A percentile compares a stretch with the other conserved stretches of the same genome.
Evolutionary conservation across 805 yeast species (phyloP).

Genomic region (Pichia gijzeniarum): DNA sequence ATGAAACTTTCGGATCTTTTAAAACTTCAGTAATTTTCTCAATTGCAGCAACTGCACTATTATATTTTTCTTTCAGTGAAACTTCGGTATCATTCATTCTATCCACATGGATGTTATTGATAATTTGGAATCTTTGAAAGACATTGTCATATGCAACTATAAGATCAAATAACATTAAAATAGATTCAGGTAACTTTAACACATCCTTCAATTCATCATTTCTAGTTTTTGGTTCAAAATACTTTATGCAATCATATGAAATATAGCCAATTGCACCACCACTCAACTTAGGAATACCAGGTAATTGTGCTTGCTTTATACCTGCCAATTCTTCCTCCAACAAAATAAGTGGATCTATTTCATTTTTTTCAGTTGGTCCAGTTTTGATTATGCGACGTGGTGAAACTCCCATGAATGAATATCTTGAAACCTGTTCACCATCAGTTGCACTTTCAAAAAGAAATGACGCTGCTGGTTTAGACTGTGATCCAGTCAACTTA

Average conservation of each 20-base stretch:
- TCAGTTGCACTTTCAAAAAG: constrained; percentile 83
- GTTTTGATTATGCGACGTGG: constrained; percentile 82
- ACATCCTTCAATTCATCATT: constrained; percentile 68
- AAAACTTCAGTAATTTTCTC: constrained; percentile 46
- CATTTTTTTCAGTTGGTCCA: constrained; percentile 58
- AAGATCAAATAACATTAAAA: constrained; percentile 84
- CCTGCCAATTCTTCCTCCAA: constrained; percentile 68
- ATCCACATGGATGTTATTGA: constrained; percentile 63
- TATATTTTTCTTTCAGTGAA: constrained; percentile 40
- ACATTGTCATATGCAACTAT: constrained; percentile 92
- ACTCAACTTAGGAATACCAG: constrained; percentile 75
- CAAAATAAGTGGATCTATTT: constrained; percentile 72
- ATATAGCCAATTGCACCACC: constrained; percentile 98
- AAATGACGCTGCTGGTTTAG: constrained; percentile 59
- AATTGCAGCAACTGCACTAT: constrained; percentile 52
- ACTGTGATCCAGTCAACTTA: constrained; percentile 62
- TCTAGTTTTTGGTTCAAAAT: constrained; percentile 89
- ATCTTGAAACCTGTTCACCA: constrained; percentile 85
- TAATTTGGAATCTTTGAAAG: constrained; percentile 85
- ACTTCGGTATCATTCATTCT: constrained; percentile 24
- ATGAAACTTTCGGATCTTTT: constrained; percentile 36
- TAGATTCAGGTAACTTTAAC: constrained; percentile 83
- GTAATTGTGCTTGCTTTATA: constrained; percentile 65
- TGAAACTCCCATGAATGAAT: constrained; percentile 81
- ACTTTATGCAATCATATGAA: constrained; percentile 93